phyloP scores from a whole-genome alignment of 768 basidiomycete species.

The Lactarius pseudohatsudake region DNA sequence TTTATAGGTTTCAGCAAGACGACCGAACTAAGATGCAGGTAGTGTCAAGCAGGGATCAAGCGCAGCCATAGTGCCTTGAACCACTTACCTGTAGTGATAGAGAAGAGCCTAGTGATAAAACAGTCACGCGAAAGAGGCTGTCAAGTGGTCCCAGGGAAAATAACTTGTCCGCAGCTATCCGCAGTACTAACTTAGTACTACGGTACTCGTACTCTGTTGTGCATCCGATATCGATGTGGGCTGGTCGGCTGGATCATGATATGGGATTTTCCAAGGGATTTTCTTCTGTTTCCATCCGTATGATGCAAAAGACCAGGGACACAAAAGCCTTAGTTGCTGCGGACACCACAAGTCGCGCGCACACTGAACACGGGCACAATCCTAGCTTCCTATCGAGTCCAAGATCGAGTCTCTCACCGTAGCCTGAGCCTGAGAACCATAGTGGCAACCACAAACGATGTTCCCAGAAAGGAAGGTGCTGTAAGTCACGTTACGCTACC shows the following conservation, averaged over 20 bases:
- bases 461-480: background rate
- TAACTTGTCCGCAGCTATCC: conserved; percentile 7
- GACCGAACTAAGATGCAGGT: background rate
- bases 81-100: background rate
- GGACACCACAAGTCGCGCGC: background rate
- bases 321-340: conserved; percentile 6
- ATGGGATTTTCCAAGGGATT: too few relatives aligned
- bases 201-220: background rate
- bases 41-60: background rate
- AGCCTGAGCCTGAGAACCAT: too few relatives aligned
- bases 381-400: background rate
- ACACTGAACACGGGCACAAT: conserved; percentile 3
- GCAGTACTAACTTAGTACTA: background rate
- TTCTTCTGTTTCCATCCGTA: background rate
- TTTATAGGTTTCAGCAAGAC: background rate
- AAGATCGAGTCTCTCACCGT: background rate
- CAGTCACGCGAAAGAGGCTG: background rate
- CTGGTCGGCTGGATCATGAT: too few relatives aligned
- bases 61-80: background rate
- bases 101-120: background rate
- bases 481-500: too few relatives aligned
- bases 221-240: background rate
- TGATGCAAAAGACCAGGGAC: background rate
- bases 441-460: background rate
- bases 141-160: background rate